Evolutionary conservation across 306 rosid species (phyloP).

Genomic region (Oxytropis ochrocephala): DNA sequence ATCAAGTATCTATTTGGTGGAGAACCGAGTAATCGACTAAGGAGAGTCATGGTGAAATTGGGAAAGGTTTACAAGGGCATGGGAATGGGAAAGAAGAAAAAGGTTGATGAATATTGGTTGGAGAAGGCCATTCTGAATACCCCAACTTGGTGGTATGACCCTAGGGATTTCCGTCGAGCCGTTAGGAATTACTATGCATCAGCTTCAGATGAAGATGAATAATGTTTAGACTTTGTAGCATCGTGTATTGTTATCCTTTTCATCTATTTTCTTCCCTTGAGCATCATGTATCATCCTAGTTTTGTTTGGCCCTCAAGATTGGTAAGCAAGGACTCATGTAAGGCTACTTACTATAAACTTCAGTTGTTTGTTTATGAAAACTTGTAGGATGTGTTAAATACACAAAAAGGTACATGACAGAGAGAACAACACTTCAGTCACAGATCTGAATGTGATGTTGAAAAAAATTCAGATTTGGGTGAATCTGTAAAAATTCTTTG

Average conservation of each 20-base stretch:
- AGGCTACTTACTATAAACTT: background rate
- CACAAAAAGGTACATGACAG: too few species aligned
- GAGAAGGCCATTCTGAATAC: conserved; percentile 43
- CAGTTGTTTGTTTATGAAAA: background rate
- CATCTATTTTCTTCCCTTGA: background rate
- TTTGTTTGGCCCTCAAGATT: background rate
- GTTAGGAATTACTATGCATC: conserved; percentile 5
- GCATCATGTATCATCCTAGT: conserved; percentile 3
- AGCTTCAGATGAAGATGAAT: background rate
- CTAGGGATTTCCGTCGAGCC: conserved; percentile 29
- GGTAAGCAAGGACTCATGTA: background rate
- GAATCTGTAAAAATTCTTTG: too few species aligned
- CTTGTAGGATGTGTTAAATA: background rate
- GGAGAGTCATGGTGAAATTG: conserved; percentile 36
- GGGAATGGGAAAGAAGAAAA: conserved; percentile 8
- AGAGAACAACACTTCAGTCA: too few species aligned
- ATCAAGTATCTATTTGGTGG: conserved; percentile 53
- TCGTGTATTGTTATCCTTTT: background rate
- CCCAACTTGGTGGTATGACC: conserved; percentile 48
- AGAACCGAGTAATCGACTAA: conserved; percentile 43
- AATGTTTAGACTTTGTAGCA: background rate
- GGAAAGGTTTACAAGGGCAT: conserved; percentile 22
- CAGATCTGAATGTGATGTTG: too few species aligned
- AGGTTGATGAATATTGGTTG: conserved; percentile 29
- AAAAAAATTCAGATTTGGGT: too few species aligned